Base-by-base conservation (phyloP, 495 filamentous ascomycete species). In the Lophium mytilinum region DNA sequence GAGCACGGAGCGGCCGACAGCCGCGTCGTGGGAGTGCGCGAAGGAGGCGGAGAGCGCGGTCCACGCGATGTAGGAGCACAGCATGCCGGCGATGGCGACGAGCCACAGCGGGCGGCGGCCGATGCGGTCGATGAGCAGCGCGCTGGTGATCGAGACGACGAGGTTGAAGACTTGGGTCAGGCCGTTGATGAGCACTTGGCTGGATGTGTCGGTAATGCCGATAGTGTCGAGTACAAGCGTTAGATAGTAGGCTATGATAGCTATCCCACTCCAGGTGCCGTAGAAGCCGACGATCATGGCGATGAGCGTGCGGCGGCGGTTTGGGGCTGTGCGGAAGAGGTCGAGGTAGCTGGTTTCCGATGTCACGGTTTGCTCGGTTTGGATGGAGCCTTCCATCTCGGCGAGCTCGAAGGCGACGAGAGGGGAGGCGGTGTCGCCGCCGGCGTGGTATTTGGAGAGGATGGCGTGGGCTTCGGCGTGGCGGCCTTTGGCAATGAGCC, bases 61-160 rank as follows among this genome's bases (percentile, higher is more conserved):
- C 53, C 75, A 76, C 3, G 65, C 74, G 50, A 70, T 75, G 61
- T 69, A 76, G 63, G 64, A 75, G 55, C 76, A 66, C 10, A 78
- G 69, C 78, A 83, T 84, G 21, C 78, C 78, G 15, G 68, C 67
- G 1, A 73, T 74, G 37, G 78, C 75, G 34, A 69, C 68, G 3
- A 84, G 64, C 59, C 83, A 81, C 46, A 86, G 73, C 3, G 74
- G 76, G 7, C 83, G 75, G n/a, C 83, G 73, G 10, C 80, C 80
- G 40, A 83, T 76, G 18, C 75, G 72, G 62, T 77, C 73, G 56
- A 78, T 76, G 51, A 79, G 74, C 39, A 80, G 71, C 33, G 55
- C 55, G 54, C 18, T 79, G 18, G 72, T 66, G 41, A 77, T 72
- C 34, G 81, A 81, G 9, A 78, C 74, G 49, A 82, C 71, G 9